Base-by-base conservation (phyloP, 1,139 yeast species). In the Candida tropicalis region DNA sequence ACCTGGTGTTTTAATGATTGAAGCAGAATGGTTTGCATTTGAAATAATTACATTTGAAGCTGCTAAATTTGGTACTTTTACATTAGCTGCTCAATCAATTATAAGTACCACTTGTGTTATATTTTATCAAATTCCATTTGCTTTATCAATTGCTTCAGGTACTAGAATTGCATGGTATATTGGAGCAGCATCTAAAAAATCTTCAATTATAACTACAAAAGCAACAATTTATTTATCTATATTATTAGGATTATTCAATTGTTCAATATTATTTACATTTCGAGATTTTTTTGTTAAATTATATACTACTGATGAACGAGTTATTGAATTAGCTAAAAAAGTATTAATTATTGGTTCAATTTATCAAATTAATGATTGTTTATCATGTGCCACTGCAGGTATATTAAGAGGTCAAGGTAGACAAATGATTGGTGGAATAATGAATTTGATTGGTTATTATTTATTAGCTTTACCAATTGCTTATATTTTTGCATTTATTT, bases 91-190 rank as follows among this genome's bases (percentile, higher is more conserved):
- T 0, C 91, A 86, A 61, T 80, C 87, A 5, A 80, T 86, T 38
- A 79, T 84, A 18, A 73, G 87, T 9, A 84, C 93, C 0, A 74
- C 86, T 8, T 82, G 87, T 55, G 82, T 84, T 5, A 66, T 85
- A 37, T 68, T 83, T 25, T 86, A 84, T 57, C 93, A 86, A 59
- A 69, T 85, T 13, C 91, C 93, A 5, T 83, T 84, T 65, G 88
- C 91, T 1, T 70, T 84, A 40, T 79, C 87, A 6, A 83, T 86
- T 40, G 88, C 90, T 3, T 77, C 87, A 1, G 81, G 90, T 10
- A 84, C 93, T 0, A 73, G 93, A 63, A 76, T 85, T 35, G 95
- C 93, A 1, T 84, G 88, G 80, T 84, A 72, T 54, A 76, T 86
- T 48, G 95, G 95, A 7, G 85, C 89, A 1, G 87, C 87, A 0